Evolutionary conservation across 345 rosid genomes (phyloP).

Genomic region (Lepidium sativum): DNA sequence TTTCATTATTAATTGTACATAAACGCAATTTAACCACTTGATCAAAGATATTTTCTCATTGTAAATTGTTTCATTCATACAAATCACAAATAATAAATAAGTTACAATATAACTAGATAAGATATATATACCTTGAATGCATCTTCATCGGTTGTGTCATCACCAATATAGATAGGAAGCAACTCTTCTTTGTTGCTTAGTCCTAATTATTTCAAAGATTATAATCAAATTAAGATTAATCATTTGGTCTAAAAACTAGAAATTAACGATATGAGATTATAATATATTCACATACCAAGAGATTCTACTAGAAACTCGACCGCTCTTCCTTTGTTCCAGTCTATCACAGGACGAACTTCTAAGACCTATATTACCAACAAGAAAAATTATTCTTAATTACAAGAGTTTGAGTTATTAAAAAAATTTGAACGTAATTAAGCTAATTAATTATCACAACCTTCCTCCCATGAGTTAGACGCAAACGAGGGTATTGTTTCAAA

Average conservation of each 20-base stretch:
- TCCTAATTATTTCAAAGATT: conserved; percentile 33
- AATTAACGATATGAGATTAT: neutral
- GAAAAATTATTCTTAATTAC: neutral
- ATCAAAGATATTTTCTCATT: too few species aligned
- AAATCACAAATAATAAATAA: too few species aligned
- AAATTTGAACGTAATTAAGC: neutral
- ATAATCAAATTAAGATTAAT: neutral
- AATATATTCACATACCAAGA: conserved; percentile 47
- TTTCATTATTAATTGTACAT: neutral
- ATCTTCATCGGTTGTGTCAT: conserved; percentile 83
- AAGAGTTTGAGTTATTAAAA: neutral
- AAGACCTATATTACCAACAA: conserved; percentile 50
- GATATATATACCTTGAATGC: conserved; percentile 66
- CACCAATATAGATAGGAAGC: conserved; percentile 81
- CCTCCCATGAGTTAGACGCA: conserved; percentile 84
- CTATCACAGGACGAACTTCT: conserved; percentile 89
- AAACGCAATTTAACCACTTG: too few species aligned
- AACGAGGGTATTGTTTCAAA: conserved; percentile 68
- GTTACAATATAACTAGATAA: too few species aligned
- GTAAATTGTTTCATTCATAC: neutral
- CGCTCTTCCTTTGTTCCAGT: conserved; percentile 96
- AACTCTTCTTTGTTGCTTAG: conserved; percentile 50
- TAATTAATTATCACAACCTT: conserved; percentile 38
- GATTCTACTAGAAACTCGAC: conserved; percentile 85
- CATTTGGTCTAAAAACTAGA: neutral